Evolutionary conservation across 2,329 filamentous ascomycete genomes (phyloP).

Genomic region (Fusarium bactridioides): DNA sequence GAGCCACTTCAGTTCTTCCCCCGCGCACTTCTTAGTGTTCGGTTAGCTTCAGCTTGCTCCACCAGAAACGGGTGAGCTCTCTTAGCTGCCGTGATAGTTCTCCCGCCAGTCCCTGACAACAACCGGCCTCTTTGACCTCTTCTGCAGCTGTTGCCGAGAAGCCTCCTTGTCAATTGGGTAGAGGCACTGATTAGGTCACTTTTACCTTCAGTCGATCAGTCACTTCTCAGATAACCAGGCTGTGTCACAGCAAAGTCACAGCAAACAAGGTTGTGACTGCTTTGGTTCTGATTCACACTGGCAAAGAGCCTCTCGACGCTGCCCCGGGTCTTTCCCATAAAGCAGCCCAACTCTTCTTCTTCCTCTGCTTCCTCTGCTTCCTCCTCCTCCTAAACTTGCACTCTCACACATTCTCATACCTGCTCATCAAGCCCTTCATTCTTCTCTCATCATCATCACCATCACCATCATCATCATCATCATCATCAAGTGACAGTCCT

Average conservation of each 20-base stretch:
- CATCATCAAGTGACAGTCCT: not conserved
- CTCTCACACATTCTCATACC: not conserved
- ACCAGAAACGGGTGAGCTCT: slow-evolving; percentile 10
- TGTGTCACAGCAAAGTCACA: not conserved
- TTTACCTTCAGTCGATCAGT: not conserved
- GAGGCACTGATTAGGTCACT: not conserved
- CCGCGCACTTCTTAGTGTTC: not conserved
- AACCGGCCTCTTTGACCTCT: not conserved
- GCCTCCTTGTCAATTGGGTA: not conserved
- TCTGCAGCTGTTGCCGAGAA: not conserved
- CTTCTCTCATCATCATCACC: no score
- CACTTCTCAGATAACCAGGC: not conserved
- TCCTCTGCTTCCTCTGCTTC: not conserved
- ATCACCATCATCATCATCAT: not conserved
- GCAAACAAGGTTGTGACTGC: not conserved
- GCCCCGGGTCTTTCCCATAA: not conserved
- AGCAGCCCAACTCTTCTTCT: not conserved
- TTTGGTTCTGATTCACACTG: slow-evolving; percentile 1
- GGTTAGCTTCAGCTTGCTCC: slow-evolving; percentile 12
- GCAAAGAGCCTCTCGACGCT: not conserved
- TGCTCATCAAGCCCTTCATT: not conserved
- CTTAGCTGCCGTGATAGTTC: slow-evolving; percentile 17
- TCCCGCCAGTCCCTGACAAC: not conserved
- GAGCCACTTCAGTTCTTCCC: not conserved
- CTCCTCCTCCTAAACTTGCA: not conserved